Percentiles rank a stretch among this genome's conserved stretches.
Evolutionary conservation across 2,329 filamentous ascomycete genomes (phyloP).

Genomic region (Phoma sp.): DNA sequence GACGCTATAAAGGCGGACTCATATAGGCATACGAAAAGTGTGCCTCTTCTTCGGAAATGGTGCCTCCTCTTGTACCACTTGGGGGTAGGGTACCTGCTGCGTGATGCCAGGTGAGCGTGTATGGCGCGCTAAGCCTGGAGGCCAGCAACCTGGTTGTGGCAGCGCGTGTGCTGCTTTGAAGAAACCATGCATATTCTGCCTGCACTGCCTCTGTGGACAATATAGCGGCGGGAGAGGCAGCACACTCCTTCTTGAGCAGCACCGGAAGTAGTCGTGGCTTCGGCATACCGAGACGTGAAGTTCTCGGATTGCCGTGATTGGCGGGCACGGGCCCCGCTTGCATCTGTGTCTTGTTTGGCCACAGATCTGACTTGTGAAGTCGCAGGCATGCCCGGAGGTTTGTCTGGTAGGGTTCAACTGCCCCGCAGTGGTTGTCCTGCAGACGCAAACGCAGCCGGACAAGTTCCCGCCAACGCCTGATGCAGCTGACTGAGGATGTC

Average conservation of each 20-base stretch:
- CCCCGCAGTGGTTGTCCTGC: slow-evolving; percentile 12
- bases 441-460: slow-evolving; percentile 1
- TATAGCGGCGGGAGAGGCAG: slow-evolving; percentile 5
- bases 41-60: slow-evolving; percentile 4
- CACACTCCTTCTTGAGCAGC: neutral
- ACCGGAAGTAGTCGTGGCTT: slow-evolving; percentile 6
- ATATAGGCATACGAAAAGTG: slow-evolving; percentile 12
- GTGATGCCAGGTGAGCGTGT: slow-evolving; percentile 4
- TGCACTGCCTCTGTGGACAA: slow-evolving; percentile 2
- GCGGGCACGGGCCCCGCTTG: slow-evolving; percentile 5
- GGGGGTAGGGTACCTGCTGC: slow-evolving; percentile 11
- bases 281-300: slow-evolving; percentile 15
- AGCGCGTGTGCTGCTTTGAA: slow-evolving; percentile 4
- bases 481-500: slow-evolving; percentile 7
- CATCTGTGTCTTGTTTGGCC: slow-evolving; percentile 2
- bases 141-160: slow-evolving; percentile 6
- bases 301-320: slow-evolving; percentile 16
- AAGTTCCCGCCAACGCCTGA: neutral
- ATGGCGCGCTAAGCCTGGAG: slow-evolving; percentile 7
- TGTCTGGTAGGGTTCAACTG: slow-evolving; percentile 7
- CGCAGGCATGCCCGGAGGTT: slow-evolving; percentile 13
- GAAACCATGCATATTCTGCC: slow-evolving; percentile 1
- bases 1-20: slow-evolving; percentile 1
- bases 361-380: slow-evolving; percentile 8
- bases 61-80: slow-evolving; percentile 17